Conservation (phyloP, 2,329 filamentous ascomycete genomes). For the Furcasterigmium sp. region DNA sequence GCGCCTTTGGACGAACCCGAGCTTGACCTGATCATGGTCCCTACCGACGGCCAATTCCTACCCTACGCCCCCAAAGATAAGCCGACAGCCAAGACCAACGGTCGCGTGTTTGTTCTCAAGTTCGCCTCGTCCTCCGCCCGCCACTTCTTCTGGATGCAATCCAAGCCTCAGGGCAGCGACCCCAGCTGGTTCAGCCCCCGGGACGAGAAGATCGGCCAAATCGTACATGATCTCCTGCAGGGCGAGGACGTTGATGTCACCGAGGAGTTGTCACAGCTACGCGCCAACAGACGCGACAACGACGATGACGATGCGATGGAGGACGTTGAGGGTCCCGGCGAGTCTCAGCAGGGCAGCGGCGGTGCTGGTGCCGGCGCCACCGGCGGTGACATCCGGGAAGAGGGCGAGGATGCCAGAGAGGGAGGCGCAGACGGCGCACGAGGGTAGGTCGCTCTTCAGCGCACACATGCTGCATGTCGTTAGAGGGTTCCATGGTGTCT, state of each 20-base stretch:
- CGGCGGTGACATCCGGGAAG: slow-evolving; percentile 84
- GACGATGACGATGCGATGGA: slow-evolving; percentile 76
- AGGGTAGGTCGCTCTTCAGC: slow-evolving; percentile 80
- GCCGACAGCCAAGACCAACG: slow-evolving; percentile 65
- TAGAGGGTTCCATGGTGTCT: not conserved
- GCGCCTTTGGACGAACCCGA: slow-evolving; percentile 68
- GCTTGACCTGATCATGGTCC: slow-evolving; percentile 90
- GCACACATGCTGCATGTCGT: not conserved
- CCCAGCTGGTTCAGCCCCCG: slow-evolving; percentile 76
- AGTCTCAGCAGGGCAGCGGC: slow-evolving; percentile 66
- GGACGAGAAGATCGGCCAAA: slow-evolving; percentile 80
- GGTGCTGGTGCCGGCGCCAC: slow-evolving; percentile 84
- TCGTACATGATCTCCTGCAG: slow-evolving; percentile 79
- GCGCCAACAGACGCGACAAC: slow-evolving; percentile 45
- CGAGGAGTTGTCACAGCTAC: slow-evolving; percentile 62
- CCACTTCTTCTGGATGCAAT: slow-evolving; percentile 95
- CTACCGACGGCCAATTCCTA: slow-evolving; percentile 78
- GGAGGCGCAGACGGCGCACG: slow-evolving; percentile 93
- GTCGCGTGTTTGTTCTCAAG: slow-evolving; percentile 88
- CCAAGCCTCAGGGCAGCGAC: slow-evolving; percentile 72
- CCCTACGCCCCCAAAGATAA: slow-evolving; percentile 61
- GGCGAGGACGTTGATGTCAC: slow-evolving; percentile 83
- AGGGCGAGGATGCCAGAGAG: slow-evolving; percentile 82
- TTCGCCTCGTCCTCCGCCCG: slow-evolving; percentile 89
- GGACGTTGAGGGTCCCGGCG: slow-evolving; percentile 64